A percentile compares a stretch with the other conserved stretches of the same genome.
Evolutionary conservation across 495 filamentous ascomycete species (phyloP).

Genomic region (Tetracladium setigerum): DNA sequence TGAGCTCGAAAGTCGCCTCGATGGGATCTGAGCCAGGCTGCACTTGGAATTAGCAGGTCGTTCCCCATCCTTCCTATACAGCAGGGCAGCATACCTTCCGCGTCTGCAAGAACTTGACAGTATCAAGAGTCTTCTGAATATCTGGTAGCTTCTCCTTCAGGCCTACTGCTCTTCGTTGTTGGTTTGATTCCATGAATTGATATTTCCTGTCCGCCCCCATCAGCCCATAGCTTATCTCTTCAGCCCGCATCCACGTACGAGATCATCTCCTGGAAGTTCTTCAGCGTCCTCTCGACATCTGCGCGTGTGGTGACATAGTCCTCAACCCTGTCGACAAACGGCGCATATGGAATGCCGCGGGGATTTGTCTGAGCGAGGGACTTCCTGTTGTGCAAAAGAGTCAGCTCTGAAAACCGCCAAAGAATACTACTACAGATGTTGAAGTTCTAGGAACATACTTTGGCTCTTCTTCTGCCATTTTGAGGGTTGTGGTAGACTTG

Average conservation of each 20-base stretch:
- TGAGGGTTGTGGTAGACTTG: background rate
- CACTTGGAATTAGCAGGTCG: constrained; percentile 3
- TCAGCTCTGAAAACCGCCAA: background rate
- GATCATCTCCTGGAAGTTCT: constrained; percentile 98
- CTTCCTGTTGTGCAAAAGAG: constrained; percentile 25
- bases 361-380: constrained; percentile 68
- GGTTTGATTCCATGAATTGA: constrained; percentile 98
- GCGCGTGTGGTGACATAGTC: constrained; percentile 83
- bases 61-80: no score
- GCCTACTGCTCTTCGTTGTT: constrained; percentile 70
- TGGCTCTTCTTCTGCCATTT: constrained; percentile 16
- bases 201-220: constrained; percentile 61
- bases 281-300: constrained; percentile 83
- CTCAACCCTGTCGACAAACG: constrained; percentile 93
- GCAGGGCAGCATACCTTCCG: constrained; percentile 44
- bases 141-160: constrained; percentile 94
- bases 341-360: constrained; percentile 87
- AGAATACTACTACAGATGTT: background rate
- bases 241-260: constrained; percentile 34
- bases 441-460: constrained; percentile 9
- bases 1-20: constrained; percentile 90
- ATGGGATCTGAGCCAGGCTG: constrained; percentile 51
- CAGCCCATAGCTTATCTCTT: constrained; percentile 1
- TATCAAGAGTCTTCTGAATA: constrained; percentile 95
- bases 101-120: constrained; percentile 71